Base-by-base conservation (phyloP, 2,329 filamentous ascomycete species). In the Beauveria sp. region DNA sequence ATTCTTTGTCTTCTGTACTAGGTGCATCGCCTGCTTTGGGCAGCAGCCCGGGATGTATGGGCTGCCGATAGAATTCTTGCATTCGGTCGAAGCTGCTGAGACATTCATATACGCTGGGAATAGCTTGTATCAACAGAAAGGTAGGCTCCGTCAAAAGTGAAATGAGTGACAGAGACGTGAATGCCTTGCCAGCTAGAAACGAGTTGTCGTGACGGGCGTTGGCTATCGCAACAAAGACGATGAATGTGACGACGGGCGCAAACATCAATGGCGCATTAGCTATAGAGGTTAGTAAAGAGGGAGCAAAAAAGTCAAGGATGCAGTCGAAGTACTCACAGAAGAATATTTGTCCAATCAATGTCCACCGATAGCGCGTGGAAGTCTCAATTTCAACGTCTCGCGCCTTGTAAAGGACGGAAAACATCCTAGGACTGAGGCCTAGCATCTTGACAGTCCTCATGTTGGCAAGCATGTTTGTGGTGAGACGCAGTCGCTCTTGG, bases 371-470 rank as follows among this genome's bases (percentile, higher is more conserved):
- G 26, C 60, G 63, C 14, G 63, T 64, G 3, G 68, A 68, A 18
- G 46, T 57, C 14, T 61, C 22, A 5, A 70, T 59, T 30, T 70
- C 67, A 3, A 52, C 55, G 5, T 66, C 55, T 52, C 66, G 61
- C 2, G 68, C 61, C 18, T 47, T 46, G n/a, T 66, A 62, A 26
- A 70, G 66, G 1, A 54, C 30, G 1, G 41, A 26, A 8, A 64
- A 62, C 7, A 71, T 66, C 0, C 63, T 61, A 0, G 62, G 56
- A 0, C 64, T 63, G 0, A 71, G 54, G 0, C 70, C 70, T 0
- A 70, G 64, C 70, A 73, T 73, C n/a, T 72, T 73, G 34, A 69
- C 65, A 1, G 66, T 69, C 26, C 70, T 72, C 57, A 73, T 72
- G 2, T 64, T 65, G 0, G 67, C 64, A 0, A 73, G 59, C 57